Evolutionary conservation across 2,329 filamentous ascomycete genomes (phyloP).

Genomic region (Diaporthe amygdali): DNA sequence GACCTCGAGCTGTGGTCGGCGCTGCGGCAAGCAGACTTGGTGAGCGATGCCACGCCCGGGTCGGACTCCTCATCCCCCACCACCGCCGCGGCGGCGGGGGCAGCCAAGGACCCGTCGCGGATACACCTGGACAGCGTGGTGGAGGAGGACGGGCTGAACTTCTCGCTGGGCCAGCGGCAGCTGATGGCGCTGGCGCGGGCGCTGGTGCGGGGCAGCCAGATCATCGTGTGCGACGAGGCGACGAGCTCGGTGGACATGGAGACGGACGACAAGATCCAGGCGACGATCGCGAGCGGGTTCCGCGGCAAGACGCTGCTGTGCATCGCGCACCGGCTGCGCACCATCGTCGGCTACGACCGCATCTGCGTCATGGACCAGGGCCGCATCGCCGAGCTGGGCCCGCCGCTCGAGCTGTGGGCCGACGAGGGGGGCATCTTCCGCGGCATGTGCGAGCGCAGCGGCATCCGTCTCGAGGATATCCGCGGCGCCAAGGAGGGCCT

Average conservation of each 20-base stretch:
- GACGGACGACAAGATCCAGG: slow-evolving; percentile 94
- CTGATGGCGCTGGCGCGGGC: slow-evolving; percentile 93
- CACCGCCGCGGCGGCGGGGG: slow-evolving; percentile 36
- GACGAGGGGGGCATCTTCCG: slow-evolving; percentile 77
- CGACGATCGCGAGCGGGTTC: slow-evolving; percentile 85
- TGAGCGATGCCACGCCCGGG: slow-evolving; percentile 51
- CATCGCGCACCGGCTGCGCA: slow-evolving; percentile 90
- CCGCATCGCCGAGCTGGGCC: slow-evolving; percentile 83
- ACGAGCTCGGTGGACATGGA: slow-evolving; percentile 95
- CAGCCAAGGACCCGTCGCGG: slow-evolving; percentile 48
- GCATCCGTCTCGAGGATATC: slow-evolving; percentile 69
- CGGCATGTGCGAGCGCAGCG: slow-evolving; percentile 87
- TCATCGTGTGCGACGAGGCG: slow-evolving; percentile 97
- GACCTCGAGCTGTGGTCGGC: slow-evolving; percentile 81
- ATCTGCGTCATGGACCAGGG: slow-evolving; percentile 97
- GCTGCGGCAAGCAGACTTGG: slow-evolving; percentile 77
- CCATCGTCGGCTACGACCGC: slow-evolving; percentile 91
- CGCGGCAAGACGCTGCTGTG: slow-evolving; percentile 86
- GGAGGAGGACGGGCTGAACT: slow-evolving; percentile 95
- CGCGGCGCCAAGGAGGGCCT: slow-evolving; percentile 45
- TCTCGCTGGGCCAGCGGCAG: slow-evolving; percentile 92
- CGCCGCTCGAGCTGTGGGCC: slow-evolving; percentile 75
- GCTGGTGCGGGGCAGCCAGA: slow-evolving; percentile 83
- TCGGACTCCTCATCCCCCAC: not conserved
- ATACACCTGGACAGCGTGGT: slow-evolving; percentile 85